Evolutionary conservation across 106 monocot genomes (phyloP).

Genomic region (Allium fistulosum): DNA sequence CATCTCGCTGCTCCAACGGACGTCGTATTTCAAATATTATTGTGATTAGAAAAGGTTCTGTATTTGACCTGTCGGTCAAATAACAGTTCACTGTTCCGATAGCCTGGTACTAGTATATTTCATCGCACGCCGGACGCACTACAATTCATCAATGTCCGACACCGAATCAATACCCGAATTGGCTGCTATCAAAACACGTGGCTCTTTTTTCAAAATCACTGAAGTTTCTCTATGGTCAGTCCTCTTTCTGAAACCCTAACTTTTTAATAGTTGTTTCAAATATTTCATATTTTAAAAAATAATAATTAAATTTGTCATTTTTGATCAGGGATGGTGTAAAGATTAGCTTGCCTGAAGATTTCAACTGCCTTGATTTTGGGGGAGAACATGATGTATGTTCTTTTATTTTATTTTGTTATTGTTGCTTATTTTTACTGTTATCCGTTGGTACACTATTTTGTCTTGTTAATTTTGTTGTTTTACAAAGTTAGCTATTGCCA

Average conservation of each 20-base stretch:
- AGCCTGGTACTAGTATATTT: too few species aligned
- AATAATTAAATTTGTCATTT: background rate
- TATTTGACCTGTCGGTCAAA: too few species aligned
- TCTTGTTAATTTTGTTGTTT: too few species aligned
- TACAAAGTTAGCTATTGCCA: too few species aligned
- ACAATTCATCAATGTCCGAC: background rate
- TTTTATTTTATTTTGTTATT: background rate
- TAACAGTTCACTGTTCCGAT: too few species aligned
- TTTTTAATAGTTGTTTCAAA: background rate
- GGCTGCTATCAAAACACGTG: conserved; percentile 11
- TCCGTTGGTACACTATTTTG: background rate
- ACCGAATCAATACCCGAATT: conserved; percentile 8
- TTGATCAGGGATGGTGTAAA: conserved; percentile 14
- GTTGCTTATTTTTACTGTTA: background rate
- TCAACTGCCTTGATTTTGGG: background rate
- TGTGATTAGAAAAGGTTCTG: too few species aligned
- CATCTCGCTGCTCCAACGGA: too few species aligned
- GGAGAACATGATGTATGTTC: conserved; percentile 4
- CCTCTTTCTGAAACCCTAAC: background rate
- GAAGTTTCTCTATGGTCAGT: conserved; percentile 34
- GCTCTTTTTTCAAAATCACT: conserved; percentile 29
- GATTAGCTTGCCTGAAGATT: background rate
- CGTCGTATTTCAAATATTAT: too few species aligned
- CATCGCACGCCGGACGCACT: too few species aligned
- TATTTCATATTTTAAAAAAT: too few species aligned